Conservation (phyloP, 441 rosid genomes). For the Populus hybrid region DNA sequence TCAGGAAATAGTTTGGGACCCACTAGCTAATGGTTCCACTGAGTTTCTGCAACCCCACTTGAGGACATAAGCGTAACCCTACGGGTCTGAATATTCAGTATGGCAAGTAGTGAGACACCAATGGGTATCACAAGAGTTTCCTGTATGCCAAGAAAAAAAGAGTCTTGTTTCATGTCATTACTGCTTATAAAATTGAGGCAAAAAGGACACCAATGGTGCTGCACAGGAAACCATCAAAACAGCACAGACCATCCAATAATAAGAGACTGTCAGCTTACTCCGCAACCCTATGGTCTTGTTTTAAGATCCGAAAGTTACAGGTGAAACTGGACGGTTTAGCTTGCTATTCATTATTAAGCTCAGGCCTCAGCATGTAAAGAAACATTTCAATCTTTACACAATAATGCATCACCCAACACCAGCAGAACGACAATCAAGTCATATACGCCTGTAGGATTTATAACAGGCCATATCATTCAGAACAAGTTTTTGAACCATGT, state of each 20-base stretch:
- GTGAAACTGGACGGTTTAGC: neutral
- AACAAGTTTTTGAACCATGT: slow-evolving; percentile 31
- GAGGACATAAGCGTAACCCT: neutral
- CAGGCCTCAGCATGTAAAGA: neutral
- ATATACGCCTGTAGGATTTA: neutral
- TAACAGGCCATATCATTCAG: slow-evolving; percentile 22
- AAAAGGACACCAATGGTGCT: neutral
- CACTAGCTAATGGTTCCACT: slow-evolving; percentile 1
- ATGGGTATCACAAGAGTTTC: neutral
- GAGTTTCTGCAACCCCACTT: neutral
- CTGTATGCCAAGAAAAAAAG: neutral
- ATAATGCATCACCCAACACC: neutral
- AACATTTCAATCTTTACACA: neutral
- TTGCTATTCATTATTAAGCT: neutral
- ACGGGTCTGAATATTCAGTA: neutral
- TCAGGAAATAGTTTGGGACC: neutral
- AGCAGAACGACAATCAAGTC: slow-evolving; percentile 8
- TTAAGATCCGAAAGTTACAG: neutral
- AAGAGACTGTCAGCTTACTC: neutral
- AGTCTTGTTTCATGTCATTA: too few species aligned
- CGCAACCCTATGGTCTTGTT: neutral
- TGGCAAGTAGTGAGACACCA: slow-evolving; percentile 1
- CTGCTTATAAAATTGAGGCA: neutral
- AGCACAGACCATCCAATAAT: neutral
- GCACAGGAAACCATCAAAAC: neutral